Conservation (phyloP, 345 rosid genomes). For the Lagerstroemia speciosa region DNA sequence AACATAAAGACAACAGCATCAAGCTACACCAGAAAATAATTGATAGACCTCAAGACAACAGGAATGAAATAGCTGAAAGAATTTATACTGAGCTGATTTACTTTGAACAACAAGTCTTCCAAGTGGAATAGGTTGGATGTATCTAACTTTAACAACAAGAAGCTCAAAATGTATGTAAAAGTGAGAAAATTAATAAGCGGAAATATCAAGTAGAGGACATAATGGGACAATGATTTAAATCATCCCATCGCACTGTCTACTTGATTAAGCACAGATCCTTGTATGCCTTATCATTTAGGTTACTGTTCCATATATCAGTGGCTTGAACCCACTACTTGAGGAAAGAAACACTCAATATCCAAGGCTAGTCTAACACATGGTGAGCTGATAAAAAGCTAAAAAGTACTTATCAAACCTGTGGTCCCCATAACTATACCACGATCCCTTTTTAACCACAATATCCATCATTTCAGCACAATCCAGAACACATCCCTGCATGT, state of each 20-base stretch:
- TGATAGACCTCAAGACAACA: neutral
- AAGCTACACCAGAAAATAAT: neutral
- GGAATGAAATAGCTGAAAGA: neutral
- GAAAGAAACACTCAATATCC: neutral
- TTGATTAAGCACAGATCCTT: neutral
- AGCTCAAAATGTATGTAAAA: neutral
- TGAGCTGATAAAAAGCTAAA: neutral
- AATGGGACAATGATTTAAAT: neutral
- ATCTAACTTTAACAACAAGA: neutral
- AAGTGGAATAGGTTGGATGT: neutral
- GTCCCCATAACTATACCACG: conserved; percentile 96
- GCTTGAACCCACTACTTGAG: neutral
- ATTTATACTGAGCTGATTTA: neutral
- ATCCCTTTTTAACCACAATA: conserved; percentile 73
- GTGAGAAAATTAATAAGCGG: neutral
- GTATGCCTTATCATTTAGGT: neutral
- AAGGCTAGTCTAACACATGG: neutral
- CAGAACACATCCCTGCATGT: conserved; percentile 73
- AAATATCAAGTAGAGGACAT: too few relatives aligned
- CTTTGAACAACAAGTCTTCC: neutral
- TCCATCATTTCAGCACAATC: conserved; percentile 89
- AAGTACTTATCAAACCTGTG: conserved; percentile 39
- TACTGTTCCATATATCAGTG: neutral
- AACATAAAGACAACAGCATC: neutral
- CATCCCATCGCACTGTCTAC: neutral